phyloP scores from a whole-genome alignment of 139 green algal species.

The Auxenochlorella protothecoides region DNA sequence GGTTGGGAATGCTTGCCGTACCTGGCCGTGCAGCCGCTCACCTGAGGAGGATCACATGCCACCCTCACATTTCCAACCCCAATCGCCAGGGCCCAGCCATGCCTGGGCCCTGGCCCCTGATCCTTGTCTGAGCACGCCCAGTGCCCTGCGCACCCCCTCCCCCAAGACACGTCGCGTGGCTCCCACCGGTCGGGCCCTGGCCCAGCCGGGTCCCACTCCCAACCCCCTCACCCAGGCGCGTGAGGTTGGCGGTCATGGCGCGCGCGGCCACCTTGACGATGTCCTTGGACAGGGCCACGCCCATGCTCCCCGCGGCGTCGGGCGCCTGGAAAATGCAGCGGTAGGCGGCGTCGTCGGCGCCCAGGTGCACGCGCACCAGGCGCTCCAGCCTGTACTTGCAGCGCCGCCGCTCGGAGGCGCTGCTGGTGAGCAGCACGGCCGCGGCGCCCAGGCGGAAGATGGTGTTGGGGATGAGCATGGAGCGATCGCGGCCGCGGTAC shows the following conservation, averaged over 20 bases:
- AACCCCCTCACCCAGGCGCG: constrained; percentile 22
- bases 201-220: too few species aligned
- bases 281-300: constrained; percentile 45
- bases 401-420: constrained; percentile 20
- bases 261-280: constrained; percentile 39
- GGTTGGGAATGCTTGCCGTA: too few species aligned
- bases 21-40: too few species aligned
- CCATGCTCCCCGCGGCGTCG: constrained; percentile 33
- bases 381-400: constrained; percentile 68
- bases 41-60: too few species aligned
- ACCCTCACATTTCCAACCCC: too few species aligned
- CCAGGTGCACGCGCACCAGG: constrained; percentile 55
- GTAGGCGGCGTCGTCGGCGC: constrained; percentile 48
- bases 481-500: constrained; percentile 81
- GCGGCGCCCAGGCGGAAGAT: constrained; percentile 88
- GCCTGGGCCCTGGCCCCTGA: too few species aligned
- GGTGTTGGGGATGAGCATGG: constrained; percentile 96
- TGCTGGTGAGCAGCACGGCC: constrained; percentile 61
- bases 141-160: too few species aligned
- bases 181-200: too few species aligned
- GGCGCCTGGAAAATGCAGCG: constrained; percentile 50
- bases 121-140: too few species aligned
- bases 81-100: too few species aligned
- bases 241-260: constrained; percentile 48
- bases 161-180: too few species aligned